These are phyloP conservation scores for Yamadazyma kitorensis DNA, from an alignment of 805 yeast species.

Conservation along the genomic window DNA sequence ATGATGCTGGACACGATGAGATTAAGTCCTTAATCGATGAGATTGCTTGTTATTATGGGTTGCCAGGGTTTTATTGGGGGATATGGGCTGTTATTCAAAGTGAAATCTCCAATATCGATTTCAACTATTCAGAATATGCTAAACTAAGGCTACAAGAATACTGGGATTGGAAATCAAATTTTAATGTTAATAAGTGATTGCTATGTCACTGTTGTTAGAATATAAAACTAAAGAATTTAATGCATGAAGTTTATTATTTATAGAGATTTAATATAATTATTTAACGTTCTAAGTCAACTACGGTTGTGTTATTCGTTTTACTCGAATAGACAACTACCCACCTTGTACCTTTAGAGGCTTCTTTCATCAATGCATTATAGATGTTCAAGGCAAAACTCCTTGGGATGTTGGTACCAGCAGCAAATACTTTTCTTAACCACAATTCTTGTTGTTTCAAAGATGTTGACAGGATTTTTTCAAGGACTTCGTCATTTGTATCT, in stretches of 20 bases:
- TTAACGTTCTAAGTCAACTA: conserved; percentile 59
- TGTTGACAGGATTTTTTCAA: conserved; percentile 78
- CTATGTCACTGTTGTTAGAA: no score
- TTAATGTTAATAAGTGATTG: no score
- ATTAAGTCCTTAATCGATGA: conserved; percentile 52
- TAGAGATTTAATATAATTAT: no score
- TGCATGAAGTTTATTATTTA: no score
- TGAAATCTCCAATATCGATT: conserved; percentile 65
- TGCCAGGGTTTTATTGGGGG: conserved; percentile 86
- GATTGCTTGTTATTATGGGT: conserved; percentile 60
- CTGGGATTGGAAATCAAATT: conserved; percentile 59
- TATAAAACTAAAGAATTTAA: no score
- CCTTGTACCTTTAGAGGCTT: conserved; percentile 64
- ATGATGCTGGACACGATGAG: conserved; percentile 23
- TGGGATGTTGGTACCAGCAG: conserved; percentile 71
- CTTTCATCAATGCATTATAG: conserved; percentile 69
- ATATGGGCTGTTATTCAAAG: conserved; percentile 79
- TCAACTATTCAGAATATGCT: conserved; percentile 64
- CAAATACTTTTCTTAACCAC: conserved; percentile 81
- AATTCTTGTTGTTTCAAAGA: conserved; percentile 77
- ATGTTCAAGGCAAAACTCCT: conserved; percentile 76
- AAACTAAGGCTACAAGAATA: conserved; percentile 61
- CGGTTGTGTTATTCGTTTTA: conserved; percentile 63
- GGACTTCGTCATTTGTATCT: conserved; percentile 78
- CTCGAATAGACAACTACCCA: conserved; percentile 78